phyloP scores from a whole-genome alignment of 2,329 filamentous ascomycete genomes.

The Aphanoascus verrucosus region DNA sequence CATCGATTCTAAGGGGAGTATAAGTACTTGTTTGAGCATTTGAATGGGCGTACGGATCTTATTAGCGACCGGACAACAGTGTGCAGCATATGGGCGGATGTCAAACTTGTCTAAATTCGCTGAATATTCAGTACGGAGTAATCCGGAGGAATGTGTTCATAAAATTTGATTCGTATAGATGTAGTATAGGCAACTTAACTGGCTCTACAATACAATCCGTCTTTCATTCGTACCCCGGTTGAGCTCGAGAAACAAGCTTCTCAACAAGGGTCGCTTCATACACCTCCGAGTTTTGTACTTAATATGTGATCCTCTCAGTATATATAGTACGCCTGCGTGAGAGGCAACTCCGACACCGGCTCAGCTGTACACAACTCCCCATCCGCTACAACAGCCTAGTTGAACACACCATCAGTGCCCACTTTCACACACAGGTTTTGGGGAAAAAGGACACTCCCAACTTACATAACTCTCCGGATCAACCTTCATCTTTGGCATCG shows the following conservation, averaged over 20 bases:
- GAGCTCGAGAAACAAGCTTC: no score
- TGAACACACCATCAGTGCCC: neutral
- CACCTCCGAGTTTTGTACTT: neutral
- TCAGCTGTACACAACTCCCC: conserved; percentile 62
- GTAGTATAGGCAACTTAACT: no score
- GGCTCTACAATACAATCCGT: no score
- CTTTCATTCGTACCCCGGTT: no score
- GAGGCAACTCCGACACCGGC: conserved; percentile 58
- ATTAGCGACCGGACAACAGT: no score
- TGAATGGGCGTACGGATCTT: no score
- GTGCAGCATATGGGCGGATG: no score
- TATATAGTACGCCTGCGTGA: conserved; percentile 67
- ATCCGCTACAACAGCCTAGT: conserved; percentile 65
- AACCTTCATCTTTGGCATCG: conserved; percentile 76
- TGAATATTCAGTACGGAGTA: no score
- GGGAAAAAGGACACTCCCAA: neutral
- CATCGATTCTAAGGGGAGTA: neutral
- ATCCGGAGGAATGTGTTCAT: no score
- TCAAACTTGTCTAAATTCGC: no score
- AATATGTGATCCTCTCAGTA: conserved; percentile 45
- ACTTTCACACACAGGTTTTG: neutral
- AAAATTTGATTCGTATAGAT: no score
- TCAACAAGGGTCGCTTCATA: neutral
- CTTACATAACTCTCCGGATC: conserved; percentile 76
- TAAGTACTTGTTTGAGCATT: neutral